Conservation (phyloP, 805 yeast genomes). For the Ogataea methanolica region DNA sequence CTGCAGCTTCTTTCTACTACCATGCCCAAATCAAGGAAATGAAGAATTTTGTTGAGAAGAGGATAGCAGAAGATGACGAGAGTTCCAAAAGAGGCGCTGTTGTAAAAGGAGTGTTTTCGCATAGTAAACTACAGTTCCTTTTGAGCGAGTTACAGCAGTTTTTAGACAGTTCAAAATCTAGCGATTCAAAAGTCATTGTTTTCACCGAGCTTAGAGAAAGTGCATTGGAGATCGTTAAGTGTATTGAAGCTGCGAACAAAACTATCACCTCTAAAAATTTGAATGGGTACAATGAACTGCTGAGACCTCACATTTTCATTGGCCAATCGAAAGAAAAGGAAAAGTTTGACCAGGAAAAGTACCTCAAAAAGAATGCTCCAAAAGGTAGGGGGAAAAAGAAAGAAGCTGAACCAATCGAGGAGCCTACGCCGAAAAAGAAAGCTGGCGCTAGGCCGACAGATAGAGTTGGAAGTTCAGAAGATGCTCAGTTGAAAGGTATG, state of each 20-base stretch:
- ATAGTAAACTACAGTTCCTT: slow-evolving; percentile 65
- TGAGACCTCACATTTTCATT: slow-evolving; percentile 80
- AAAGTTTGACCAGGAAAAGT: slow-evolving; percentile 56
- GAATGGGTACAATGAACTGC: slow-evolving; percentile 25
- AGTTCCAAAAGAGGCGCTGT: slow-evolving; percentile 14
- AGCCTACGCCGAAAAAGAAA: slow-evolving; percentile 18
- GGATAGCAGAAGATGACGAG: slow-evolving; percentile 30
- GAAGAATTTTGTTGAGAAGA: slow-evolving; percentile 39
- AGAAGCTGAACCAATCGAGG: slow-evolving; percentile 12
- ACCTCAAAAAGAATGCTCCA: slow-evolving; percentile 37
- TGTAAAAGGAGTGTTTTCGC: slow-evolving; percentile 43
- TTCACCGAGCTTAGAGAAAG: slow-evolving; percentile 89
- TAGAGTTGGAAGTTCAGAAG: slow-evolving; percentile 61
- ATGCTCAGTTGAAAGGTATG: slow-evolving; percentile 82
- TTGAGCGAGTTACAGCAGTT: slow-evolving; percentile 55
- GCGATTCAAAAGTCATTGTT: slow-evolving; percentile 71
- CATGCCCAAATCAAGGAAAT: slow-evolving; percentile 44
- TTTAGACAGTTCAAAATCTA: slow-evolving; percentile 36
- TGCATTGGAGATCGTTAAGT: slow-evolving; percentile 79
- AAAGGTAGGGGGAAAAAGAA: slow-evolving; percentile 35
- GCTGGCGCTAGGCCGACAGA: slow-evolving; percentile 30
- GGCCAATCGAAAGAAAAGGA: slow-evolving; percentile 85
- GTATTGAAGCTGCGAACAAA: slow-evolving; percentile 40
- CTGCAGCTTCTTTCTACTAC: slow-evolving; percentile 57
- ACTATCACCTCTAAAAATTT: slow-evolving; percentile 9